phyloP scores from a whole-genome alignment of 1,284 basidiomycete genomes.

The Coniferiporia weirii region DNA sequence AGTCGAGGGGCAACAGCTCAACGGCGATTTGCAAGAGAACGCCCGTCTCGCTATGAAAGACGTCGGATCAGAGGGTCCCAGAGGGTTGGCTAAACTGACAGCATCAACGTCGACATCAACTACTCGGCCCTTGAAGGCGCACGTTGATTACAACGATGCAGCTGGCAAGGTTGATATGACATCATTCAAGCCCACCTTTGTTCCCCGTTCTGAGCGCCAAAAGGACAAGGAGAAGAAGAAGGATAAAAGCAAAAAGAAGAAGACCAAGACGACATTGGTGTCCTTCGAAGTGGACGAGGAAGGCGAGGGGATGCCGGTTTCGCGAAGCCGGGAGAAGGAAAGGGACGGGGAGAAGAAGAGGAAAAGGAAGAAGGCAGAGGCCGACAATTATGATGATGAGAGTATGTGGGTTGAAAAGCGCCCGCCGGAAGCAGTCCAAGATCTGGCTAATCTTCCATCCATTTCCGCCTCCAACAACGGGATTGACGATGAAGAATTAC shows the following conservation, averaged over 20 bases:
- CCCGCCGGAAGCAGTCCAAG: conserved; percentile 38
- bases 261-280: conserved; percentile 30
- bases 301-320: conserved; percentile 8
- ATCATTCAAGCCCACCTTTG: conserved; percentile 80
- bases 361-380: conserved; percentile 30
- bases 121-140: neutral
- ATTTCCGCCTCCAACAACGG: neutral
- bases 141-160: conserved; percentile 12
- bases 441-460: conserved; percentile 16
- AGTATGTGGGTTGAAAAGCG: conserved; percentile 63
- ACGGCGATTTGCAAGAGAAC: neutral
- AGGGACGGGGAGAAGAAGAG: conserved; percentile 25
- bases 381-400: conserved; percentile 41
- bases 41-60: neutral
- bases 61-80: neutral
- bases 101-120: neutral
- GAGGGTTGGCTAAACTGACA: neutral
- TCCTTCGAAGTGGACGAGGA: conserved; percentile 34
- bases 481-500: neutral
- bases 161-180: conserved; percentile 45
- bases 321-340: conserved; percentile 17
- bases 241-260: conserved; percentile 35
- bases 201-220: conserved; percentile 43
- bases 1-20: neutral
- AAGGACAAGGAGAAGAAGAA: conserved; percentile 33